phyloP scores from a whole-genome alignment of 257 asterid species.

The Solanum rostratum region DNA sequence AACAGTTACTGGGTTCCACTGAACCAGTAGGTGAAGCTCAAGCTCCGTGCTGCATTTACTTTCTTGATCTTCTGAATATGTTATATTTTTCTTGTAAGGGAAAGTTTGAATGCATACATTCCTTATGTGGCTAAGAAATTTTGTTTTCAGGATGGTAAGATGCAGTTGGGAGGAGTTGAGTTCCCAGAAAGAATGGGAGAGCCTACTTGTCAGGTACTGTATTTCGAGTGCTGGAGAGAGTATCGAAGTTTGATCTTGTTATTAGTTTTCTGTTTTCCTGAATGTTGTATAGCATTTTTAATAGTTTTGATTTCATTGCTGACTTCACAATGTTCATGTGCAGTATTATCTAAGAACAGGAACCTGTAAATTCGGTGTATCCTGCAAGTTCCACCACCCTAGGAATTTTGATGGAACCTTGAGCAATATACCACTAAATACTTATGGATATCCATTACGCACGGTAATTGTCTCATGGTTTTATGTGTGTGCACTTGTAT shows the following conservation, averaged over 20 bases:
- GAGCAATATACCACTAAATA: conserved; percentile 49
- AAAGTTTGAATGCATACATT: neutral
- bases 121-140: neutral
- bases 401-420: conserved; percentile 64
- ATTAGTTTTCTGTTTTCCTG: neutral
- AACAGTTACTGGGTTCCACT: neutral
- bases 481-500: neutral
- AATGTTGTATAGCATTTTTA: neutral
- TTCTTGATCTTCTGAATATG: neutral
- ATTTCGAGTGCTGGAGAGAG: neutral
- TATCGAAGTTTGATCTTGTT: neutral
- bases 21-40: neutral
- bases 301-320: neutral
- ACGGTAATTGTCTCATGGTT: conserved; percentile 32
- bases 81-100: neutral
- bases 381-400: conserved; percentile 91
- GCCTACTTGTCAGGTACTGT: conserved; percentile 68
- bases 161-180: conserved; percentile 41
- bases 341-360: conserved; percentile 83
- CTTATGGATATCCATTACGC: conserved; percentile 77
- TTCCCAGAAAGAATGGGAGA: conserved; percentile 84
- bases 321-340: conserved; percentile 7
- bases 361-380: conserved; percentile 72
- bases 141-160: conserved; percentile 13
- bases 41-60: neutral